Evolutionary conservation across 495 filamentous ascomycete species (phyloP).

Genomic region (Achaetomiella virescens): DNA sequence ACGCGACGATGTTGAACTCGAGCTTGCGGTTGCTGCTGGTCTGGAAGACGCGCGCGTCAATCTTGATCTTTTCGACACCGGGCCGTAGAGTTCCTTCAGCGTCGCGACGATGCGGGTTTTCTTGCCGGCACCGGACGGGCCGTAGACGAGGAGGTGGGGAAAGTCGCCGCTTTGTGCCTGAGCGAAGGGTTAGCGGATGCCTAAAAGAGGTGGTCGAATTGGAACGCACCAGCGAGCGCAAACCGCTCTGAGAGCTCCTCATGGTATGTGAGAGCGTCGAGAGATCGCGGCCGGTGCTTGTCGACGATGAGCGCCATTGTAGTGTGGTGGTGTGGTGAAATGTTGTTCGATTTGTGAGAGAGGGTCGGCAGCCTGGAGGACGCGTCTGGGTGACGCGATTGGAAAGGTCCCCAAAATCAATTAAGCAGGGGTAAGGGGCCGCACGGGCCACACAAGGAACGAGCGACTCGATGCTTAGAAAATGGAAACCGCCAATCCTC

Average conservation of each 20-base stretch:
- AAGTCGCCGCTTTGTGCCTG: constrained; percentile 96
- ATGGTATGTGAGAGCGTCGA: constrained; percentile 85
- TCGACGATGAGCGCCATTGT: constrained; percentile 76
- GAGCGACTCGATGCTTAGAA: not conserved
- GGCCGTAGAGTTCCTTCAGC: constrained; percentile 82
- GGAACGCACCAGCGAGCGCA: constrained; percentile 71
- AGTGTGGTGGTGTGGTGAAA: not conserved
- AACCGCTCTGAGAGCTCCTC: constrained; percentile 77
- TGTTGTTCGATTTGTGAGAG: not conserved
- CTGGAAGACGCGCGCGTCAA: constrained; percentile 92
- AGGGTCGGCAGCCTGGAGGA: constrained; percentile 2
- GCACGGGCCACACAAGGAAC: constrained; percentile 16
- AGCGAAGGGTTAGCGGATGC: constrained; percentile 12
- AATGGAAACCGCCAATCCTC: not conserved
- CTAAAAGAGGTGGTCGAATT: not conserved
- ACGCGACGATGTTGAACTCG: constrained; percentile 96
- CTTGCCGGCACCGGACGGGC: constrained; percentile 92
- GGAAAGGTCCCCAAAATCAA: constrained; percentile 11
- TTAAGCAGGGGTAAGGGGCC: constrained; percentile 11
- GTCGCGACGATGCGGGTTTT: constrained; percentile 96
- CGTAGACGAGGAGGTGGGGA: constrained; percentile 93
- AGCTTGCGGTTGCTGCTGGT: constrained; percentile 92
- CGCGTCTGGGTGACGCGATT: constrained; percentile 21
- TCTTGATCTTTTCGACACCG: constrained; percentile 95
- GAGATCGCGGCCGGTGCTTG: constrained; percentile 82